These are phyloP conservation scores for Rubia tinctorum DNA, from an alignment of 305 asterid species.

Conservation along the genomic window DNA sequence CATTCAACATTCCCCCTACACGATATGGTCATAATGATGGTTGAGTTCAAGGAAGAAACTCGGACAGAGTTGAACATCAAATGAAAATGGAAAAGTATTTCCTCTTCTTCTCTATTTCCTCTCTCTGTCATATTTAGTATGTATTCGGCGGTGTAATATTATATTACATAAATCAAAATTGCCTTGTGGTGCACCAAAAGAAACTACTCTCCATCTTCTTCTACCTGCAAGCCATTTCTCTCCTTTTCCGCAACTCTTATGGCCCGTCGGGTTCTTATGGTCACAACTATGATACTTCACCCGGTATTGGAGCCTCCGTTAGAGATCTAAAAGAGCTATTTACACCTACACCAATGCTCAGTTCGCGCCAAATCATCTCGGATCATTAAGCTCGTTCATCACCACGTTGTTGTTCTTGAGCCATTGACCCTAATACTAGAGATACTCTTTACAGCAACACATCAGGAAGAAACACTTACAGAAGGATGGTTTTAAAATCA, in stretches of 20 bases:
- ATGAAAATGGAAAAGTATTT: not conserved
- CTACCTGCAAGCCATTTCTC: not conserved
- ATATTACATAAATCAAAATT: constrained; percentile 20
- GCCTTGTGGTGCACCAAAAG: constrained; percentile 15
- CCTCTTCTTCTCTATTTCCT: constrained; percentile 6
- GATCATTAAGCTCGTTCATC: constrained; percentile 11
- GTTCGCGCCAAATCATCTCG: constrained; percentile 6
- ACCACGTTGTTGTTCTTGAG: constrained; percentile 6
- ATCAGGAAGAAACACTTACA: constrained; percentile 7
- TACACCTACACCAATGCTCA: not conserved
- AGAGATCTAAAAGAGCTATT: not conserved
- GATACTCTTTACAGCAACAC: not conserved
- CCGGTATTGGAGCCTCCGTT: not conserved
- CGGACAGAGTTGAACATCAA: not conserved
- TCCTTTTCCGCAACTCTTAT: not conserved
- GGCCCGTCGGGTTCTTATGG: not conserved
- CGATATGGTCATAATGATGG: not conserved
- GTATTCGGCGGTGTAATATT: constrained; percentile 14
- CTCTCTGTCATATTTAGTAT: constrained; percentile 7
- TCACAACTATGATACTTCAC: not conserved
- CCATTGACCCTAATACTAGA: not conserved
- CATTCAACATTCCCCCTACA: not conserved
- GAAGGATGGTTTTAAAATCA: not conserved
- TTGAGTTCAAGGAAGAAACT: not conserved
- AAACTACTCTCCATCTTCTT: constrained; percentile 5